Evolutionary conservation across 2,329 filamentous ascomycete genomes (phyloP).

Genomic region (Chalara sp.): DNA sequence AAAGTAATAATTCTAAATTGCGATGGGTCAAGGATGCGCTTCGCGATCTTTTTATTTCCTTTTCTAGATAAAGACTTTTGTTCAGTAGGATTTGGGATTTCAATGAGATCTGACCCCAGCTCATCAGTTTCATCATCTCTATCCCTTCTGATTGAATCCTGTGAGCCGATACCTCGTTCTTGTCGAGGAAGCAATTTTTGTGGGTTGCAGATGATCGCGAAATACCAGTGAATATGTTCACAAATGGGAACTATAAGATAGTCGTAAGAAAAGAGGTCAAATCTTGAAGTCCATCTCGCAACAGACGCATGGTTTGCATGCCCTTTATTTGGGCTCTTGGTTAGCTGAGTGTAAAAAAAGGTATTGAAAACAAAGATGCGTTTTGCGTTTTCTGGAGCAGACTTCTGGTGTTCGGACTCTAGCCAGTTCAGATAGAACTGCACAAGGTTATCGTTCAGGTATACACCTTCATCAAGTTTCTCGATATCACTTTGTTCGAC

Average conservation of each 20-base stretch:
- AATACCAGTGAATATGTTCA: constrained; percentile 82
- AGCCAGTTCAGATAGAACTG: constrained; percentile 78
- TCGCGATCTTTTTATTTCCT: constrained; percentile 20
- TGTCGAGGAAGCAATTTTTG: constrained; percentile 44
- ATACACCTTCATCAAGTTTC: constrained; percentile 76
- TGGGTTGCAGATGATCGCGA: constrained; percentile 91
- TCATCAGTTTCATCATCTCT: neutral
- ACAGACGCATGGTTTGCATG: constrained; percentile 81
- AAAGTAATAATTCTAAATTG: constrained; percentile 74
- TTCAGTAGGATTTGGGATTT: constrained; percentile 7
- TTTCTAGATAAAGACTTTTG: constrained; percentile 21
- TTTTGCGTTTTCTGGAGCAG: constrained; percentile 47
- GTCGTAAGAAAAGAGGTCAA: constrained; percentile 79
- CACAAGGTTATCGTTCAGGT: constrained; percentile 88
- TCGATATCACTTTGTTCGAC: constrained; percentile 68
- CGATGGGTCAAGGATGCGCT: constrained; percentile 38
- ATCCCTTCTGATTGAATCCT: neutral
- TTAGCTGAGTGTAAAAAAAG: constrained; percentile 80
- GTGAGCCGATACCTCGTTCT: neutral
- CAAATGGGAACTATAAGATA: constrained; percentile 92
- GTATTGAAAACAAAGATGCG: constrained; percentile 87
- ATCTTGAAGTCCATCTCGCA: constrained; percentile 76
- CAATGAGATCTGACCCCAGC: constrained; percentile 4
- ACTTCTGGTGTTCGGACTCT: constrained; percentile 50
- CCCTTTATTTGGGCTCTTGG: constrained; percentile 46